These are phyloP conservation scores for Coemansia sp. DNA, from an alignment of 192 early-diverging fungal species.

Conservation along the genomic window DNA sequence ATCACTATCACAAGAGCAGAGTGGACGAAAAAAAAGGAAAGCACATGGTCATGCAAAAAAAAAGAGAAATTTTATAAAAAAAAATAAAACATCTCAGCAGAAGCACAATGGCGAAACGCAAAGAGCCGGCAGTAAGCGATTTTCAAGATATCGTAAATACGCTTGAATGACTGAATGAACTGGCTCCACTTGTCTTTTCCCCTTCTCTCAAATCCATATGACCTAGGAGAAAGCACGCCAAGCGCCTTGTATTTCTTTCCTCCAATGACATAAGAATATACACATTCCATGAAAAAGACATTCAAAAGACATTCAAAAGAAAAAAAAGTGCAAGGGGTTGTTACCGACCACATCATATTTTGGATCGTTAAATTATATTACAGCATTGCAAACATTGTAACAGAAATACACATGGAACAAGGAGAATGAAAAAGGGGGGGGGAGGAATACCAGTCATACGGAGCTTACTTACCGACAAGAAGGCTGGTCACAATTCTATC, in stretches of 20 bases:
- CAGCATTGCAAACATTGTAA: background rate
- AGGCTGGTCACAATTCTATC: constrained; percentile 89
- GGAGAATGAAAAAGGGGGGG: background rate
- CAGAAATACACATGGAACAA: background rate
- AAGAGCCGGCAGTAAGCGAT: background rate
- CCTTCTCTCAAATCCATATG: too few species aligned
- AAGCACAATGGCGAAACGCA: background rate
- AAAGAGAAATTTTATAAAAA: background rate
- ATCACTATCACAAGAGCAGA: background rate
- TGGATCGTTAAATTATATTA: background rate
- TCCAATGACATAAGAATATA: too few species aligned
- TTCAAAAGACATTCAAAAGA: background rate
- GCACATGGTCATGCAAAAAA: background rate
- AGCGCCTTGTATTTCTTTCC: too few species aligned
- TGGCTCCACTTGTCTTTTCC: too few species aligned
- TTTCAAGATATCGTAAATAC: background rate
- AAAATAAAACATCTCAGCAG: background rate
- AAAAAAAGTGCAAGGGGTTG: background rate
- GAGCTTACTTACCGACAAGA: constrained; percentile 54
- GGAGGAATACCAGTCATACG: background rate
- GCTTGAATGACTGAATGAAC: too few species aligned
- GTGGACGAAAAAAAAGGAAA: background rate
- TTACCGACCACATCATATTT: background rate
- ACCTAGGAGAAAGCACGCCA: too few species aligned
- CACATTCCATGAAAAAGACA: too few species aligned